Conservation (phyloP, 768 basidiomycete genomes). For the Lentinula raphanica region DNA sequence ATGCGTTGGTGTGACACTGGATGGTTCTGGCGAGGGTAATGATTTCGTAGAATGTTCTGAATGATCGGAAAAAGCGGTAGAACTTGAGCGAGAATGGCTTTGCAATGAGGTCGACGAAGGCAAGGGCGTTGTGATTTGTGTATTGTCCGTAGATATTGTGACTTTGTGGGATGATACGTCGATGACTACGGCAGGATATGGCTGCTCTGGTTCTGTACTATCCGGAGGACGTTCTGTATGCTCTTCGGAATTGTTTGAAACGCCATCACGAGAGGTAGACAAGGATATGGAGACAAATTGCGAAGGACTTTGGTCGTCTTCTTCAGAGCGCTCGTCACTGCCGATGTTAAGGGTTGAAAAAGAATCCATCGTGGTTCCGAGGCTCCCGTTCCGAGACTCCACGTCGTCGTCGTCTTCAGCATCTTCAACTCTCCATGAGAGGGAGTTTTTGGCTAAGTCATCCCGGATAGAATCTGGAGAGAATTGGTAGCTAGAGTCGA, state of each 20-base stretch:
- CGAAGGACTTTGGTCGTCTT: conserved; percentile 8
- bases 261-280: conserved; percentile 16
- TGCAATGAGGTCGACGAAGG: neutral
- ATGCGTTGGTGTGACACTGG: neutral
- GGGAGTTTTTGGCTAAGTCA: conserved; percentile 50
- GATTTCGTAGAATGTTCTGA: conserved; percentile 3
- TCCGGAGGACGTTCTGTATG: conserved; percentile 4
- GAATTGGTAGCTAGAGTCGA: conserved; percentile 47
- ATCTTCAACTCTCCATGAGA: conserved; percentile 28
- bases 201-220: conserved; percentile 7
- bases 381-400: conserved; percentile 27
- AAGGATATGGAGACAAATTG: conserved; percentile 20
- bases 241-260: neutral
- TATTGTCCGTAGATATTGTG: conserved; percentile 12
- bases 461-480: conserved; percentile 55
- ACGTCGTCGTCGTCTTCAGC: conserved; percentile 16
- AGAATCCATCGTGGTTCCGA: conserved; percentile 35
- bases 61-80: neutral
- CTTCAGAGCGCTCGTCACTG: conserved; percentile 20
- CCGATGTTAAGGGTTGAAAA: conserved; percentile 59
- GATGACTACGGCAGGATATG: conserved; percentile 40
- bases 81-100: neutral
- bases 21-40: neutral
- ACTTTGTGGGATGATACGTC: conserved; percentile 34
- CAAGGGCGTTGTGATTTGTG: neutral